These are phyloP conservation scores for Penicillium capsulatum DNA, from an alignment of 2,329 filamentous ascomycete species.

Conservation along the genomic window DNA sequence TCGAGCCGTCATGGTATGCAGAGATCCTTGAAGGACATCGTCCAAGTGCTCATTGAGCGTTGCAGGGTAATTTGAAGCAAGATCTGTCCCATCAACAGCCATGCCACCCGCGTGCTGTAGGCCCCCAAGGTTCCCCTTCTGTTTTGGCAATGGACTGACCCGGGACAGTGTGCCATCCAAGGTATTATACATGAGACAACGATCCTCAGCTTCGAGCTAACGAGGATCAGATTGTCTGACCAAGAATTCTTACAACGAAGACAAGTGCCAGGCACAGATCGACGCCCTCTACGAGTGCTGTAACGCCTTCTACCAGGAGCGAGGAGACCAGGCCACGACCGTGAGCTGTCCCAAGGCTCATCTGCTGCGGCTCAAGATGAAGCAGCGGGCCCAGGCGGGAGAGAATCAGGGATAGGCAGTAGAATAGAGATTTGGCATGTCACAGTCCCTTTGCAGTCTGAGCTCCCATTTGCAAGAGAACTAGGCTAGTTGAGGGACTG, in stretches of 20 bases:
- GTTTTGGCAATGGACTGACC: neutral
- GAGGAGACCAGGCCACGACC: conserved; percentile 71
- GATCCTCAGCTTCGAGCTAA: conserved; percentile 4
- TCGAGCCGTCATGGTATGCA: conserved; percentile 1
- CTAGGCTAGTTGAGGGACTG: conserved; percentile 71
- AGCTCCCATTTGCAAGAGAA: conserved; percentile 51
- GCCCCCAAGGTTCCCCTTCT: conserved; percentile 31
- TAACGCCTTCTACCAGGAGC: conserved; percentile 74
- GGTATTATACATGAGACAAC: conserved; percentile 48
- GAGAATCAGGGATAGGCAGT: conserved; percentile 12
- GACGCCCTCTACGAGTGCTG: conserved; percentile 93
- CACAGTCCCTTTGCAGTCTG: conserved; percentile 49
- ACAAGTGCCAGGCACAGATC: conserved; percentile 71
- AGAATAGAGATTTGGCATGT: conserved; percentile 31
- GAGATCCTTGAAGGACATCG: neutral
- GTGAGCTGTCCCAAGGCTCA: conserved; percentile 81
- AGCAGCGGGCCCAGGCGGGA: conserved; percentile 58
- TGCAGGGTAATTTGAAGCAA: conserved; percentile 54
- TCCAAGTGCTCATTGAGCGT: neutral
- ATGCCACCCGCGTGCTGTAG: conserved; percentile 78
- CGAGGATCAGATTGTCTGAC: conserved; percentile 66
- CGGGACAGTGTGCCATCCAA: conserved; percentile 88
- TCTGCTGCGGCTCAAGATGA: conserved; percentile 77
- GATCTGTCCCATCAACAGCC: conserved; percentile 71
- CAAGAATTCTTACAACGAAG: conserved; percentile 80